Conservation (phyloP, 345 rosid species). For the Euphorbia peplus region DNA sequence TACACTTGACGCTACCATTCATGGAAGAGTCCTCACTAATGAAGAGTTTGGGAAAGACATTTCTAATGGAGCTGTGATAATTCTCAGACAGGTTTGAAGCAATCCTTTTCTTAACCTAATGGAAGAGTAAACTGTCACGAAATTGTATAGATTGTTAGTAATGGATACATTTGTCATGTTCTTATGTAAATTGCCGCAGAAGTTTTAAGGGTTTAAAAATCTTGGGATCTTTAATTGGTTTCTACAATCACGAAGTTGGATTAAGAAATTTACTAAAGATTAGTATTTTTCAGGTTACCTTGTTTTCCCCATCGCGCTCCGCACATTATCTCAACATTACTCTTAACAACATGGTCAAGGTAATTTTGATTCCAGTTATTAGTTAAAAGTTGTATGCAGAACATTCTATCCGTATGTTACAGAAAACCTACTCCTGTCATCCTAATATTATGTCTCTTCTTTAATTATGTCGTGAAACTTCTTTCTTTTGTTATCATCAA, state of each 20-base stretch:
- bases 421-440: neutral
- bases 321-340: conserved; percentile 70
- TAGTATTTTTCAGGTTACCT: conserved; percentile 60
- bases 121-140: neutral
- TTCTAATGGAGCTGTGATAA: conserved; percentile 63
- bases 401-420: neutral
- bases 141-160: neutral
- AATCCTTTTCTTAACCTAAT: neutral
- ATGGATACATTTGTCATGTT: neutral
- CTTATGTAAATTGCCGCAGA: neutral
- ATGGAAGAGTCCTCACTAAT: conserved; percentile 50
- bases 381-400: neutral
- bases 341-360: conserved; percentile 67
- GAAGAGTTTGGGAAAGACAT: conserved; percentile 57
- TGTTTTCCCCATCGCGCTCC: conserved; percentile 53
- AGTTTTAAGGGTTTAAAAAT: neutral
- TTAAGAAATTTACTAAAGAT: conserved; percentile 17
- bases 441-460: neutral
- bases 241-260: neutral
- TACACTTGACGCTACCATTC: conserved; percentile 71
- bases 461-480: neutral
- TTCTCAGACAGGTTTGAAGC: conserved; percentile 57
- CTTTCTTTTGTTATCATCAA: neutral
- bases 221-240: conserved; percentile 9
- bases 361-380: conserved; percentile 24